Base-by-base conservation (phyloP, 352 stramenopile species). In the Globisporangium nagaii region DNA sequence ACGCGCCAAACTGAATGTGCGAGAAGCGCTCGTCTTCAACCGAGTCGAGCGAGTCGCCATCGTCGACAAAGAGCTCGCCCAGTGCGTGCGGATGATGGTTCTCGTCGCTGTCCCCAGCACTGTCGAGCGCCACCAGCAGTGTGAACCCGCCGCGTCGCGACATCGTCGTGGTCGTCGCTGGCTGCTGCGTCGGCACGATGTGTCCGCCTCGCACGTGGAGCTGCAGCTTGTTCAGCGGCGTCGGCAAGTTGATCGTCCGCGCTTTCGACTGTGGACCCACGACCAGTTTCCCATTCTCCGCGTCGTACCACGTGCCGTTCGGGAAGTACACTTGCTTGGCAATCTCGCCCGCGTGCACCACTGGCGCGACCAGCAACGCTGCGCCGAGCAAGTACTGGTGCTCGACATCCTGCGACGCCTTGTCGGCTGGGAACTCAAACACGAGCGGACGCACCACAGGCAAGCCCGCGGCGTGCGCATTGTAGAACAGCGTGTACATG, bases 401-500 rank as follows among this genome's bases (percentile, higher is more conserved):
- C 22, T 91, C 84, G 13, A 86, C 60, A 10, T 70, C 54, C 30
- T 57, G 58, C 1, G 60, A 66, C 12, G 57, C 42, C 19, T 60
- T 64, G 37, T 90, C 79, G 3, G 51, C 44, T 22, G 82, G 74
- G 40, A 90, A 95, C 31, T 91, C 80, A 25, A 91, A 75, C 3
- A 66, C 74, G 0, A 95, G 60, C 3, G 72, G 71, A 7, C 71
- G 74, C 45, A 78, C 67, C 10, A 92, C 75, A 0, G 75, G 63
- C 15, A 39, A 62, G 0, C 86, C 86, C 3, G 59, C 45, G 0
- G 40, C 42, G 48, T 88, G 66, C 0, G 86, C 80, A 24, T 68
- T 53, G 53, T 75, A 92, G 24, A 95, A 80, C 39, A 88, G 70
- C 22, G 87, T 90, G 59, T 95, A 95, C 63, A 94, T 70, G 61